These are phyloP conservation scores for Symbiotaphrina buchneri DNA, from an alignment of 495 filamentous ascomycete genomes.

Conservation along the genomic window DNA sequence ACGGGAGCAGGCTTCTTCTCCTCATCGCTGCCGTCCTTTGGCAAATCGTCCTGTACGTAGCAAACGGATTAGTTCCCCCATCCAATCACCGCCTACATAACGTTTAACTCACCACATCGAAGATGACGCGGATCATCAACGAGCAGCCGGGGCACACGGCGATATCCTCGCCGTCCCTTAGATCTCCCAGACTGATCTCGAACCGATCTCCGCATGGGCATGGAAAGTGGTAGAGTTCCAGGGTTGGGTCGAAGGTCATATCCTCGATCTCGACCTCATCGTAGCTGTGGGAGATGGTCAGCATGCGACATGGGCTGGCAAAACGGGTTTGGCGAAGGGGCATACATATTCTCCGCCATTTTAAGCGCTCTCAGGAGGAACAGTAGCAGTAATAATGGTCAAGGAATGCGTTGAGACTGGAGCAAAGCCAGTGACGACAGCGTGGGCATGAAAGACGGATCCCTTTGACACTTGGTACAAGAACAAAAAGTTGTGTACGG, in stretches of 20 bases:
- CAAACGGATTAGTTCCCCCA: constrained; percentile 5
- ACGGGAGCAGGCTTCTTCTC: constrained; percentile 14
- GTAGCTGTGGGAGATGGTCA: too few relatives aligned
- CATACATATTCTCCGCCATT: too few relatives aligned
- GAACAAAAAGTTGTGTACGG: too few relatives aligned
- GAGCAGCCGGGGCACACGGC: constrained; percentile 93
- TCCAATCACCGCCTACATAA: constrained; percentile 10
- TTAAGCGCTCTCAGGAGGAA: too few relatives aligned
- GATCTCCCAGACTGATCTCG: constrained; percentile 68
- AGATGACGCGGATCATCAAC: constrained; percentile 88
- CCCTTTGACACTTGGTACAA: too few relatives aligned
- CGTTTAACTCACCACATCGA: constrained; percentile 42
- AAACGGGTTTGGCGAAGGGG: too few relatives aligned
- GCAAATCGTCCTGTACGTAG: constrained; percentile 17
- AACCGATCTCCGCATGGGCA: constrained; percentile 96
- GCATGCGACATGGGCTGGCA: too few relatives aligned
- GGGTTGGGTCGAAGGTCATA: constrained; percentile 71
- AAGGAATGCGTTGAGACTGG: too few relatives aligned
- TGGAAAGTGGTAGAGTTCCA: constrained; percentile 83
- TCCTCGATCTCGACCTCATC: constrained; percentile 99
- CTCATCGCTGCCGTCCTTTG: constrained; percentile 17
- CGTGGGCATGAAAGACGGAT: too few relatives aligned
- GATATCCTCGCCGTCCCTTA: constrained; percentile 76
- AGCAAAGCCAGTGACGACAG: too few relatives aligned
- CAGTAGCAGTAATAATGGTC: too few relatives aligned